Conservation (phyloP, 179 eudicot genomes). For the Beta macrorhiza region DNA sequence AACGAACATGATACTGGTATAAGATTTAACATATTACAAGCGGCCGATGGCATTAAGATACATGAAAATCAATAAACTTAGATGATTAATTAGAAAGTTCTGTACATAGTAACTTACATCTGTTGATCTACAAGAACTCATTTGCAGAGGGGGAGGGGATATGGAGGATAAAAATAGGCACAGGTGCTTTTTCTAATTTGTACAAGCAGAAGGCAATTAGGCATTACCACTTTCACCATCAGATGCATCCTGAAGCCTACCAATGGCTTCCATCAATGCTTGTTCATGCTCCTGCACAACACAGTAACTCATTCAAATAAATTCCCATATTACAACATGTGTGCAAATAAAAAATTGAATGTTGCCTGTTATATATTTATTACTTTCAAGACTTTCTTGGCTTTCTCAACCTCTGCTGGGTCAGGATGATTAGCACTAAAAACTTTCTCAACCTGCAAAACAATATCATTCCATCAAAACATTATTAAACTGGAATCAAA, state of each 20-base stretch:
- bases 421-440: conserved; percentile 73
- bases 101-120: conserved; percentile 32
- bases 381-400: conserved; percentile 84
- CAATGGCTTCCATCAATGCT: conserved; percentile 62
- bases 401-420: conserved; percentile 69
- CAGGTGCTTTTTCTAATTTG: conserved; percentile 16
- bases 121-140: conserved; percentile 14
- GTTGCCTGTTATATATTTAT: conserved; percentile 17
- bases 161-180: not conserved
- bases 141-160: not conserved
- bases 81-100: conserved; percentile 6
- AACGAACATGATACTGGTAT: too few relatives aligned
- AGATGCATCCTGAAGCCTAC: conserved; percentile 61
- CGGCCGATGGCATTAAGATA: not conserved
- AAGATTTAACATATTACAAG: not conserved
- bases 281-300: conserved; percentile 68
- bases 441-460: conserved; percentile 73
- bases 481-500: conserved; percentile 4
- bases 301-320: conserved; percentile 16
- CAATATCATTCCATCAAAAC: conserved; percentile 15
- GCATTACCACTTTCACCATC: conserved; percentile 64
- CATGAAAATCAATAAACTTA: not conserved
- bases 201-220: conserved; percentile 38
- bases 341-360: conserved; percentile 2
- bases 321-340: not conserved